Evolutionary conservation across 495 filamentous ascomycete species (phyloP).

Genomic region (Aspergillus asperescens): DNA sequence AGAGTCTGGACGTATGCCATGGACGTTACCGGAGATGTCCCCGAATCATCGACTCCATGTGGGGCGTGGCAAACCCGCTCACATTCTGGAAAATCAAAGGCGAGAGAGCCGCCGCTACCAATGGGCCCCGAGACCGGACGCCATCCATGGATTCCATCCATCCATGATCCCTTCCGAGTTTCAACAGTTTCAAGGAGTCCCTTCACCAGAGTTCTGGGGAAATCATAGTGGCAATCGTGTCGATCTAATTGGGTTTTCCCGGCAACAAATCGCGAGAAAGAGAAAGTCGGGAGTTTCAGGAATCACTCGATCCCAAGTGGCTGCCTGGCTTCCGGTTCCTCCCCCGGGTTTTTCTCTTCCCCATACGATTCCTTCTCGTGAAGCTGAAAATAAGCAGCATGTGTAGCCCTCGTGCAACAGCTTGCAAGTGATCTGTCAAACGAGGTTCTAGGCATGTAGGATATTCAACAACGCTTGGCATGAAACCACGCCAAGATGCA

Average conservation of each 20-base stretch:
- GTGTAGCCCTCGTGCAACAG: too few relatives aligned
- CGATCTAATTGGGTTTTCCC: slow-evolving; percentile 1
- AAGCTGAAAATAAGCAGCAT: too few relatives aligned
- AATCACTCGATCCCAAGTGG: slow-evolving; percentile 21
- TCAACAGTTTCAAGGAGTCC: too few relatives aligned
- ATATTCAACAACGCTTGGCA: too few relatives aligned
- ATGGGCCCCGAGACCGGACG: slow-evolving; percentile 7
- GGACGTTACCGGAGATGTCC: slow-evolving; percentile 3
- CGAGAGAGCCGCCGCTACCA: slow-evolving; percentile 3
- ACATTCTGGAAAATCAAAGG: slow-evolving; percentile 27
- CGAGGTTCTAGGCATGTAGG: too few relatives aligned
- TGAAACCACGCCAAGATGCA: too few relatives aligned
- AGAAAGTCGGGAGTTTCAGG: slow-evolving; percentile 38
- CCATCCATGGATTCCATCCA: background rate
- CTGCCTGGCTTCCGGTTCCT: slow-evolving; percentile 17
- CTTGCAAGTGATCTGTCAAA: too few relatives aligned
- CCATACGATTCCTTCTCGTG: too few relatives aligned
- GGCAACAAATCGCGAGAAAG: slow-evolving; percentile 24
- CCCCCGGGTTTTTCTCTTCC: slow-evolving; percentile 5
- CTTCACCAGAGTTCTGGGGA: slow-evolving; percentile 25
- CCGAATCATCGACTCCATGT: slow-evolving; percentile 13
- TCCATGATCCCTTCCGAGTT: too few relatives aligned
- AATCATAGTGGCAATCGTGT: slow-evolving; percentile 10
- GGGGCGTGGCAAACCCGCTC: slow-evolving; percentile 34
- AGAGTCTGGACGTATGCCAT: too few relatives aligned